These are phyloP conservation scores for Kwoniella bestiolae DNA, from an alignment of 768 basidiomycete species.

Conservation along the genomic window DNA sequence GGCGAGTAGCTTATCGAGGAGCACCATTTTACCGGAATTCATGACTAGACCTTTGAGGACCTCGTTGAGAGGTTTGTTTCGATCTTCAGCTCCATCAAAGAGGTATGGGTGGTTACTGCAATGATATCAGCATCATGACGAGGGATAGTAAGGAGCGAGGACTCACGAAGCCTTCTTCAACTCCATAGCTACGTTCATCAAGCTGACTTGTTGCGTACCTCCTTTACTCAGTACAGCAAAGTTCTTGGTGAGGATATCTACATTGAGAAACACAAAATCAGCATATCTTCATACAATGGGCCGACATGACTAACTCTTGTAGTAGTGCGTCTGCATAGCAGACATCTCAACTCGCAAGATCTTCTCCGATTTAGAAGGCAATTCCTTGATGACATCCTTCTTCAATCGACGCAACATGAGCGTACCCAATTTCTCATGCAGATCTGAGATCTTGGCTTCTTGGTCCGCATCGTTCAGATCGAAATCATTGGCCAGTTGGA, in stretches of 20 bases:
- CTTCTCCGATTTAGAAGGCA: slow-evolving; percentile 97
- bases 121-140: not conserved
- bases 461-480: slow-evolving; percentile 92
- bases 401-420: slow-evolving; percentile 95
- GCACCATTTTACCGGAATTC: slow-evolving; percentile 97
- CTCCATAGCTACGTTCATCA: slow-evolving; percentile 99
- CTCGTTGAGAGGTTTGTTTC: slow-evolving; percentile 65
- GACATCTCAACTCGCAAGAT: slow-evolving; percentile 98
- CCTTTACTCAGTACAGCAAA: slow-evolving; percentile 86
- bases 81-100: slow-evolving; percentile 88
- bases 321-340: slow-evolving; percentile 93
- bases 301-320: slow-evolving; percentile 68
- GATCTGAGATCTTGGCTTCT: slow-evolving; percentile 82
- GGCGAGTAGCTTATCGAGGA: slow-evolving; percentile 93
- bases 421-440: slow-evolving; percentile 88
- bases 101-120: slow-evolving; percentile 85
- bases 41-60: slow-evolving; percentile 93
- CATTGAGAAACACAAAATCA: too few relatives aligned
- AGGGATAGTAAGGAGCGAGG: not conserved
- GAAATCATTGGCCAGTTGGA: slow-evolving; percentile 91
- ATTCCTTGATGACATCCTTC: slow-evolving; percentile 90
- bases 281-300: slow-evolving; percentile 68
- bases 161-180: slow-evolving; percentile 82
- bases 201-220: slow-evolving; percentile 80
- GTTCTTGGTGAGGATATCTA: slow-evolving; percentile 65